Evolutionary conservation across 2,329 filamentous ascomycete genomes (phyloP).

Genomic region (Fusarium sp.): DNA sequence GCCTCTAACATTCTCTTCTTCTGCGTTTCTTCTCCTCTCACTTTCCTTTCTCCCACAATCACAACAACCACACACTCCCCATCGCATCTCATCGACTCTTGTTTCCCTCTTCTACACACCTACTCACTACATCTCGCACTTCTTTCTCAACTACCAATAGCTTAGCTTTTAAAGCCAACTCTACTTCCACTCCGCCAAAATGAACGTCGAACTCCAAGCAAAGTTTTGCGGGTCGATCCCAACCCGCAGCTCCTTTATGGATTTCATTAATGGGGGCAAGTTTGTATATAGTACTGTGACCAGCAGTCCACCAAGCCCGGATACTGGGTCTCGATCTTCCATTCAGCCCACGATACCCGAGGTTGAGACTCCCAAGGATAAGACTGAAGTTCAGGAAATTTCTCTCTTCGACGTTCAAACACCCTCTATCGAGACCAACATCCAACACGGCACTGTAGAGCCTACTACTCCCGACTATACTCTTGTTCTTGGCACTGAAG

Average conservation of each 20-base stretch:
- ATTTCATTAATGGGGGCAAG: not conserved
- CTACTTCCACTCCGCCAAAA: not conserved
- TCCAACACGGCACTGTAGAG: not conserved
- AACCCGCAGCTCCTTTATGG: conserved; percentile 5
- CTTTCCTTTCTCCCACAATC: not conserved
- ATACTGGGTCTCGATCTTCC: not conserved
- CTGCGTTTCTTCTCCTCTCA: not conserved
- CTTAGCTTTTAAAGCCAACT: not conserved
- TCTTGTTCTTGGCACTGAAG: not conserved
- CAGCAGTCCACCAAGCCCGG: not conserved
- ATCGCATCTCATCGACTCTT: not conserved
- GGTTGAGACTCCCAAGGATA: not conserved
- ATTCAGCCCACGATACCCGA: not conserved
- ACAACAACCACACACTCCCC: not conserved
- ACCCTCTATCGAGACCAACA: not conserved
- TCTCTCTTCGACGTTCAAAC: not conserved
- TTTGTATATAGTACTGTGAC: not conserved
- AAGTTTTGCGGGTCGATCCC: not conserved
- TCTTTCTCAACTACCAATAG: not conserved
- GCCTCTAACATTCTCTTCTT: not conserved
- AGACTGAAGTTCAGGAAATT: not conserved
- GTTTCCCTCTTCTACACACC: too few relatives aligned
- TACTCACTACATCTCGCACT: not conserved
- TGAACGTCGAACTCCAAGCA: conserved; percentile 6
- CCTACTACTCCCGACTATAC: not conserved